A percentile compares a stretch with the other conserved stretches of the same genome.
These are phyloP conservation scores for Stellera chamaejasme DNA, from an alignment of 345 rosid species.

Conservation along the genomic window DNA sequence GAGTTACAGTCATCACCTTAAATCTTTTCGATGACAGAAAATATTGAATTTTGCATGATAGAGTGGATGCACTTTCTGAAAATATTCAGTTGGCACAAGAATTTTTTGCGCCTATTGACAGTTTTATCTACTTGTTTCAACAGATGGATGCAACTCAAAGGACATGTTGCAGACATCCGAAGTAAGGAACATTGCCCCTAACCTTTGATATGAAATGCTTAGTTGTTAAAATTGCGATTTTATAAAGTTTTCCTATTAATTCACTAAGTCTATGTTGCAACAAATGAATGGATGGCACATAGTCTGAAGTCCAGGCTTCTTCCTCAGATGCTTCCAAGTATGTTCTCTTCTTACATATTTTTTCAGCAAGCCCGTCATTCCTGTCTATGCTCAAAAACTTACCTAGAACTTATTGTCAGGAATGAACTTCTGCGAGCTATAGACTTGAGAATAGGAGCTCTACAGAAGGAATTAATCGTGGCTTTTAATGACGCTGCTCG, in stretches of 20 bases:
- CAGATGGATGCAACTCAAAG: conserved; percentile 21
- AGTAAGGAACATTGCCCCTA: conserved; percentile 17
- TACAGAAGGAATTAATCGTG: conserved; percentile 39
- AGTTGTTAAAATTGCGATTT: not conserved
- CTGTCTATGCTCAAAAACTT: conserved; percentile 9
- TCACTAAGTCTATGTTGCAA: conserved; percentile 2
- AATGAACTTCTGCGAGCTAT: conserved; percentile 52
- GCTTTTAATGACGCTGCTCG: conserved; percentile 33
- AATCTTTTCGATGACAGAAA: not conserved
- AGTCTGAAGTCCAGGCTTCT: conserved; percentile 27
- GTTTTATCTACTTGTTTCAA: conserved; percentile 7
- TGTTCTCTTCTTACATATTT: conserved; percentile 12
- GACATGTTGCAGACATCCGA: conserved; percentile 8
- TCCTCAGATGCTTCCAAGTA: conserved; percentile 46
- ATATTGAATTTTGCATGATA: not conserved
- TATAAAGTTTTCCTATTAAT: not conserved
- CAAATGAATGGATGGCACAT: conserved; percentile 11
- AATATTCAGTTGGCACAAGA: not conserved
- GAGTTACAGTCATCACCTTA: too few species aligned
- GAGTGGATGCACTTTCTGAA: not conserved
- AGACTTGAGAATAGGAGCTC: conserved; percentile 46
- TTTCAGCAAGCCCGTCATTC: conserved; percentile 6
- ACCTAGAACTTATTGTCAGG: conserved; percentile 25
- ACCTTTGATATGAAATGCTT: conserved; percentile 1
- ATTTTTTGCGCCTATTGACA: conserved; percentile 1